A percentile compares a stretch with the other conserved stretches of the same genome.
These are phyloP conservation scores for Teunomyces barrocoloradensis DNA, from an alignment of 805 yeast species.

Conservation along the genomic window DNA sequence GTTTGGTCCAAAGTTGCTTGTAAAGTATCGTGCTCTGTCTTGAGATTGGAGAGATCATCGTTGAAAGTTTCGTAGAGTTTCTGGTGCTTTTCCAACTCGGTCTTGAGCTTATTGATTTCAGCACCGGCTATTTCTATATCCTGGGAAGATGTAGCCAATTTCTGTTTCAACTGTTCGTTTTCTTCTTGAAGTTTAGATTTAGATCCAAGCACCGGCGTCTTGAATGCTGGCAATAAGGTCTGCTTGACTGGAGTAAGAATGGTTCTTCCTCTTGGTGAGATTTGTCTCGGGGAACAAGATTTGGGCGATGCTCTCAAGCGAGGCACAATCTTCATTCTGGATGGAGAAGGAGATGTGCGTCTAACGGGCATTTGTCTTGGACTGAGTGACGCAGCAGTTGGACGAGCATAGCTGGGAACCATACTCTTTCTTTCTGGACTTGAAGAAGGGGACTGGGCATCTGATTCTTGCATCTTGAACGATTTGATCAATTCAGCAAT, in stretches of 20 bases:
- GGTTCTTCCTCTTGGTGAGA: neutral
- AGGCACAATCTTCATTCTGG: constrained; percentile 8
- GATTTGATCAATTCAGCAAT: constrained; percentile 20
- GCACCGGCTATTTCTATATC: constrained; percentile 2
- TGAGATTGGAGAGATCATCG: constrained; percentile 10
- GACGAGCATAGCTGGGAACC: constrained; percentile 27
- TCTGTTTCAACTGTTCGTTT: constrained; percentile 12
- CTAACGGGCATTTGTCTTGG: constrained; percentile 9
- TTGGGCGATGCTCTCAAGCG: constrained; percentile 7
- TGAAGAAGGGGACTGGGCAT: neutral
- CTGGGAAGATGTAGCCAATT: constrained; percentile 3
- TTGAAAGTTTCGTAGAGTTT: constrained; percentile 3
- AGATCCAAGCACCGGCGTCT: constrained; percentile 4
- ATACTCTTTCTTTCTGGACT: neutral
- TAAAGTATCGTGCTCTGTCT: constrained; percentile 7
- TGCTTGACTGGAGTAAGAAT: neutral
- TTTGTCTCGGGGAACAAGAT: neutral
- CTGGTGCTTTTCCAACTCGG: constrained; percentile 6
- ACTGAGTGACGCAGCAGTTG: constrained; percentile 26
- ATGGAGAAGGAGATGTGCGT: constrained; percentile 8
- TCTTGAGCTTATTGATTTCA: constrained; percentile 6
- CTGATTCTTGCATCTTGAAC: constrained; percentile 10
- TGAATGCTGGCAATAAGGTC: neutral
- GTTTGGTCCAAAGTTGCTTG: constrained; percentile 5
- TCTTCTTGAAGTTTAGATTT: constrained; percentile 13